A percentile compares a stretch with the other conserved stretches of the same genome.
These are phyloP conservation scores for Chaetomidium leptoderma DNA, from an alignment of 495 filamentous ascomycete genomes.

Conservation along the genomic window DNA sequence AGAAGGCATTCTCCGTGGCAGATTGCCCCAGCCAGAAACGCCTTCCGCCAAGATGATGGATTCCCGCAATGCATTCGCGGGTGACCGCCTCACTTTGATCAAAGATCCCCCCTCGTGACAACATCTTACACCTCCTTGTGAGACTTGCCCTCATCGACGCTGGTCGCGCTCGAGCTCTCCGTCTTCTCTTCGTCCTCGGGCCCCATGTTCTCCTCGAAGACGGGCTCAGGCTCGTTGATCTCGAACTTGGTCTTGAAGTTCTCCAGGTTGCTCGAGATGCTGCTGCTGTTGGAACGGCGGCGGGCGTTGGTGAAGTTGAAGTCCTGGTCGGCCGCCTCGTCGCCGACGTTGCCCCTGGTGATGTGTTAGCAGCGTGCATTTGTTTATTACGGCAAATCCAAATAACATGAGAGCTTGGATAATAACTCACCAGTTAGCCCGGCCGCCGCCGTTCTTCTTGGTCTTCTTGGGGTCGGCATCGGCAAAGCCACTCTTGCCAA, in stretches of 20 bases:
- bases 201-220: slow-evolving; percentile 76
- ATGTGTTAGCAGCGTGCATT: not conserved
- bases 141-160: slow-evolving; percentile 37
- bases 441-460: slow-evolving; percentile 93
- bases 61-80: slow-evolving; percentile 23
- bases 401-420: too few relatives aligned
- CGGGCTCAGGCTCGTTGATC: slow-evolving; percentile 73
- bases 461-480: slow-evolving; percentile 84
- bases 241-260: slow-evolving; percentile 89
- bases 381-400: not conserved
- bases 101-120: not conserved
- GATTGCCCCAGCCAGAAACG: slow-evolving; percentile 17
- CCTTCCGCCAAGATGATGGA: slow-evolving; percentile 32
- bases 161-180: slow-evolving; percentile 45
- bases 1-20: slow-evolving; percentile 22
- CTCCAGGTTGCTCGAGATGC: slow-evolving; percentile 54
- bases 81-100: slow-evolving; percentile 22
- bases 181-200: slow-evolving; percentile 52
- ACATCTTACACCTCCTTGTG: slow-evolving; percentile 28
- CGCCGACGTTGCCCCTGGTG: slow-evolving; percentile 75
- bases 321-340: slow-evolving; percentile 72
- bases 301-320: slow-evolving; percentile 82
- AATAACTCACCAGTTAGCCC: slow-evolving; percentile 88
- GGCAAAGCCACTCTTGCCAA: slow-evolving; percentile 78
- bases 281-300: slow-evolving; percentile 87